Evolutionary conservation across 495 filamentous ascomycete genomes (phyloP).

Genomic region (Daldinia childiae): DNA sequence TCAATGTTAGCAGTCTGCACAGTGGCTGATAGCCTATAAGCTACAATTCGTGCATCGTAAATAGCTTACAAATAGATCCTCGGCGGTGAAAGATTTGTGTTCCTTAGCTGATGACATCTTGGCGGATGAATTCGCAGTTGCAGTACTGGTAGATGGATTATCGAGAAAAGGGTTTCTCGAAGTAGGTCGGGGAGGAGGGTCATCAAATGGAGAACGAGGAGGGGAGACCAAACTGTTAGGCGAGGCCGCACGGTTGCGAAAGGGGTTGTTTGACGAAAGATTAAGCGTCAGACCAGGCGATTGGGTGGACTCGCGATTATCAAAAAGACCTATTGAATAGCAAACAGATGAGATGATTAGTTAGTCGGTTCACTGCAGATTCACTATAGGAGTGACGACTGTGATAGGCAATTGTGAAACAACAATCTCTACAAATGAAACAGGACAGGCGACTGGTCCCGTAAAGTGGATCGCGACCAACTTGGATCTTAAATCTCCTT

Average conservation of each 20-base stretch:
- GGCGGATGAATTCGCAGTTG: constrained; percentile 55
- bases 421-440: constrained; percentile 62
- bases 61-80: constrained; percentile 88
- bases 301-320: constrained; percentile 45
- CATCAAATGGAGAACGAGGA: constrained; percentile 63
- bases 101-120: constrained; percentile 66
- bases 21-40: background rate
- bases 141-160: constrained; percentile 57
- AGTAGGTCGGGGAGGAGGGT: constrained; percentile 71
- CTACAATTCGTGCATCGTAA: background rate
- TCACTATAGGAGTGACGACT: constrained; percentile 51
- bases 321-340: constrained; percentile 46
- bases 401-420: constrained; percentile 60
- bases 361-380: constrained; percentile 52
- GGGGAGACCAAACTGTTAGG: constrained; percentile 58
- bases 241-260: constrained; percentile 87
- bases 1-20: constrained; percentile 18
- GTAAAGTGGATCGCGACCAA: constrained; percentile 49
- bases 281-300: constrained; percentile 66
- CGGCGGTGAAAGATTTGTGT: constrained; percentile 68
- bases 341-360: constrained; percentile 49
- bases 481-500: constrained; percentile 22
- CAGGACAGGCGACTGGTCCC: constrained; percentile 54
- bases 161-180: constrained; percentile 96
- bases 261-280: constrained; percentile 96